phyloP scores from a whole-genome alignment of 768 basidiomycete genomes.

The Calvatia gigantea region DNA sequence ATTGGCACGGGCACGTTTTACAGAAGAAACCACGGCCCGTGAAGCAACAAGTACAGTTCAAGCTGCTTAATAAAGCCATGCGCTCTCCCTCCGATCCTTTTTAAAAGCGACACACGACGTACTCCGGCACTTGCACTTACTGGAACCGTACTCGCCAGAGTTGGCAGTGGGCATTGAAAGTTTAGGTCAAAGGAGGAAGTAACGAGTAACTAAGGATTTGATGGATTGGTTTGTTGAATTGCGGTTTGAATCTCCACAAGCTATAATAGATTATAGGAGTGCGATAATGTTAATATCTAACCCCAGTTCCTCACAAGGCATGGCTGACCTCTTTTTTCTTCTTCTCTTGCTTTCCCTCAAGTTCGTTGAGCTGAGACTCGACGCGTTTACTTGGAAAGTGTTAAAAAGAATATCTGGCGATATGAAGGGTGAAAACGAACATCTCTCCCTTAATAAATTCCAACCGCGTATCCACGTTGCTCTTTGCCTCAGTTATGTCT shows the following conservation, averaged over 20 bases:
- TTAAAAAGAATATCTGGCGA: conserved; percentile 9
- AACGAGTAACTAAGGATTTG: conserved; percentile 2
- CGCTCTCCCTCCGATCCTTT: background rate
- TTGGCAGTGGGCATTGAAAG: no score
- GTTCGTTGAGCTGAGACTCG: conserved; percentile 78
- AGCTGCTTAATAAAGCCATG: background rate
- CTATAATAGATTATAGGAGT: conserved; percentile 30
- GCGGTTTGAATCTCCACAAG: conserved; percentile 65
- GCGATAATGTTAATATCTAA: conserved; percentile 1
- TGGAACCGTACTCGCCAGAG: no score
- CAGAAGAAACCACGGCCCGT: conserved; percentile 14
- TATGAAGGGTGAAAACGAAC: conserved; percentile 40
- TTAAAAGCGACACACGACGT: background rate
- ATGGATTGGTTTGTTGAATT: conserved; percentile 27
- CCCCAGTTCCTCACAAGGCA: conserved; percentile 1
- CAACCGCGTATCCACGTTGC: conserved; percentile 84
- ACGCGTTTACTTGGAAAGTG: conserved; percentile 56
- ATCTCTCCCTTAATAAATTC: conserved; percentile 88
- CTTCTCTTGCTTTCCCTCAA: conserved; percentile 70
- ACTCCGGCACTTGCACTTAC: background rate
- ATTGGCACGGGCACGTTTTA: conserved; percentile 26
- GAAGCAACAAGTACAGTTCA: conserved; percentile 14
- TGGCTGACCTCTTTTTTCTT: conserved; percentile 75
- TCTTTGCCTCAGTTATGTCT: conserved; percentile 82
- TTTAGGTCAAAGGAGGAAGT: background rate